Conservation (phyloP, 2,329 filamentous ascomycete species). For the Colletotrichum sp. region DNA sequence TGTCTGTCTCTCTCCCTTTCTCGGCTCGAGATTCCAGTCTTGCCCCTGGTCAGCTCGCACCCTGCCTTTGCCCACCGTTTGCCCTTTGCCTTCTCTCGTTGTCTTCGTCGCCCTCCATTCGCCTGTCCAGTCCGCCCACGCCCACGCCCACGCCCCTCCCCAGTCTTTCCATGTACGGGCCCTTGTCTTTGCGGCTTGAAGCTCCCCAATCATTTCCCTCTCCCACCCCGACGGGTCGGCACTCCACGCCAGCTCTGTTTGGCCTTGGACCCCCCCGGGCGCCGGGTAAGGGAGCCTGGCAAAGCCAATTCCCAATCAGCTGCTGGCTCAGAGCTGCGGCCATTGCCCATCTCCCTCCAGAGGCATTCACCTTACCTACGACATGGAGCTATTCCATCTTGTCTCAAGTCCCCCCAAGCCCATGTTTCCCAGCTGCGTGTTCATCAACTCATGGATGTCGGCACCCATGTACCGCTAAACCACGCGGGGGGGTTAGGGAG, state of each 20-base stretch:
- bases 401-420: conserved; percentile 13
- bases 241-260: conserved; percentile 21
- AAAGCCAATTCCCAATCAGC: conserved; percentile 13
- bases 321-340: not conserved
- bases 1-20: conserved; percentile 14
- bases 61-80: conserved; percentile 21
- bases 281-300: conserved; percentile 15
- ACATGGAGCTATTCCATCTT: conserved; percentile 6
- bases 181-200: conserved; percentile 16
- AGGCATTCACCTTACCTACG: conserved; percentile 13
- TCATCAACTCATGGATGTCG: conserved; percentile 13
- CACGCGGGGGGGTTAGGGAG: conserved; percentile 14
- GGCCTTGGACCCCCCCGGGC: conserved; percentile 4
- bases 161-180: not conserved
- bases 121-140: conserved; percentile 4
- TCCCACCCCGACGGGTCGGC: conserved; percentile 22
- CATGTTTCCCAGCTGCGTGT: conserved; percentile 16
- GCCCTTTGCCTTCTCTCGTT: conserved; percentile 2
- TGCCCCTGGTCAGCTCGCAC: conserved; percentile 14
- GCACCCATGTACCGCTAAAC: conserved; percentile 14
- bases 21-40: conserved; percentile 21
- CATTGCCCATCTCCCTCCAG: conserved; percentile 13
- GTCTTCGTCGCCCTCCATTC: conserved; percentile 1
- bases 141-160: not conserved
- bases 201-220: conserved; percentile 21